These are phyloP conservation scores for Lichtheimia ramosa DNA, from an alignment of 371 early-diverging fungal genomes.

Conservation along the genomic window DNA sequence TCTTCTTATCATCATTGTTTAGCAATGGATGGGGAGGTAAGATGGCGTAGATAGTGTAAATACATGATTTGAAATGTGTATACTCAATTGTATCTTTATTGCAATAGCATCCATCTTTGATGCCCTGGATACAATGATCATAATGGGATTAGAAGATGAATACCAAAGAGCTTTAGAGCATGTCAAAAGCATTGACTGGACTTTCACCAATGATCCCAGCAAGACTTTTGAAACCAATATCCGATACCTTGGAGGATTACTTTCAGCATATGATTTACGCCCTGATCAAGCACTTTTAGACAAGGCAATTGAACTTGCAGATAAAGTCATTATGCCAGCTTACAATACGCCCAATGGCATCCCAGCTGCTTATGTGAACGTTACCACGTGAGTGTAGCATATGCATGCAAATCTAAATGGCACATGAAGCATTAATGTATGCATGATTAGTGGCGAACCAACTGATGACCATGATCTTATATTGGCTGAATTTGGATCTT, in stretches of 20 bases:
- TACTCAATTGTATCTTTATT: neutral
- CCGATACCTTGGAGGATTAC: conserved; percentile 70
- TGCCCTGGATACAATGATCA: conserved; percentile 78
- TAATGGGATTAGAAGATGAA: conserved; percentile 81
- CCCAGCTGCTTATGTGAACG: conserved; percentile 75
- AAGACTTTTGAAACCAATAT: conserved; percentile 79
- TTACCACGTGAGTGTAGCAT: conserved; percentile 20
- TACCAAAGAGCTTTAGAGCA: conserved; percentile 65
- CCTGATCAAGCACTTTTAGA: conserved; percentile 58
- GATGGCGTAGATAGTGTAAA: neutral
- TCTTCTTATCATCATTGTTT: neutral
- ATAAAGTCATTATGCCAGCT: conserved; percentile 42
- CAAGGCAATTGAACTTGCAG: conserved; percentile 31
- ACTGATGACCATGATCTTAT: conserved; percentile 38
- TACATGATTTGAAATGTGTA: neutral
- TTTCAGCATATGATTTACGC: conserved; percentile 61
- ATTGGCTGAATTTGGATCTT: conserved; percentile 85
- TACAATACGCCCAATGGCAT: conserved; percentile 66
- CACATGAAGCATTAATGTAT: conserved; percentile 16
- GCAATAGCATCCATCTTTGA: conserved; percentile 73
- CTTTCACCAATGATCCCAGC: conserved; percentile 15
- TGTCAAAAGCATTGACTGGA: conserved; percentile 51
- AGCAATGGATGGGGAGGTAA: conserved; percentile 56
- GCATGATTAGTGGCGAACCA: conserved; percentile 4
- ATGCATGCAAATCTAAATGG: neutral